Evolutionary conservation across 441 rosid genomes (phyloP).

Genomic region (Flueggea neowawraea): DNA sequence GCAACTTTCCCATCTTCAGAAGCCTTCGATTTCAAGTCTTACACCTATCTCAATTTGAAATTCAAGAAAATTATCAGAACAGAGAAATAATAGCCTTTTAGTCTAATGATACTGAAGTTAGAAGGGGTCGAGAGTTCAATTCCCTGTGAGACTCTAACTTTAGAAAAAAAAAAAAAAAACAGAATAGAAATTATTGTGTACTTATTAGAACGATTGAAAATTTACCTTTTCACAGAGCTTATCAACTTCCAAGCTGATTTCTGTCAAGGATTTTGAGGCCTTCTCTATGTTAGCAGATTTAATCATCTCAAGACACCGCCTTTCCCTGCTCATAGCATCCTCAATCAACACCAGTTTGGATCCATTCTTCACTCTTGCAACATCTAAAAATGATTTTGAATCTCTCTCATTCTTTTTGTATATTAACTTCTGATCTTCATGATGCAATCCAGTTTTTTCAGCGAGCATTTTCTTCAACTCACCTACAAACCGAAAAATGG

Average conservation of each 20-base stretch:
- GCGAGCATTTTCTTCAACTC: conserved; percentile 88
- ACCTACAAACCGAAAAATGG: conserved; percentile 40
- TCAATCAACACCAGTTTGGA: conserved; percentile 77
- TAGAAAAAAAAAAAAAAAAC: too few species aligned
- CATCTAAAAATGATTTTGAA: conserved; percentile 72
- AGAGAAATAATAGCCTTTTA: not conserved
- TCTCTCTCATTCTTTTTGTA: conserved; percentile 92
- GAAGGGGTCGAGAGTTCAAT: too few species aligned
- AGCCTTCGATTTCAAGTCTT: conserved; percentile 52
- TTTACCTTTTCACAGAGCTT: conserved; percentile 59
- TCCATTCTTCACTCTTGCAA: conserved; percentile 76
- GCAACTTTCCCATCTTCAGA: conserved; percentile 61
- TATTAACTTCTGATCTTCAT: conserved; percentile 80
- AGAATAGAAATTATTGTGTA: not conserved
- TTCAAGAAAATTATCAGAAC: not conserved
- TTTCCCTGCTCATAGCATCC: conserved; percentile 77
- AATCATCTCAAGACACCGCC: conserved; percentile 68
- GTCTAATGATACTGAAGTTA: too few species aligned
- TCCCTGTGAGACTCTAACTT: too few species aligned
- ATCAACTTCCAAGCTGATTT: conserved; percentile 75
- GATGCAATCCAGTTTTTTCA: conserved; percentile 81
- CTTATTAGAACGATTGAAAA: not conserved
- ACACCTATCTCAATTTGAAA: conserved; percentile 49
- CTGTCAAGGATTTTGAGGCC: conserved; percentile 62
- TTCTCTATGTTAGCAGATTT: conserved; percentile 69